These are phyloP conservation scores for Passalora sequoiae DNA, from an alignment of 2,329 filamentous ascomycete genomes.

Conservation along the genomic window DNA sequence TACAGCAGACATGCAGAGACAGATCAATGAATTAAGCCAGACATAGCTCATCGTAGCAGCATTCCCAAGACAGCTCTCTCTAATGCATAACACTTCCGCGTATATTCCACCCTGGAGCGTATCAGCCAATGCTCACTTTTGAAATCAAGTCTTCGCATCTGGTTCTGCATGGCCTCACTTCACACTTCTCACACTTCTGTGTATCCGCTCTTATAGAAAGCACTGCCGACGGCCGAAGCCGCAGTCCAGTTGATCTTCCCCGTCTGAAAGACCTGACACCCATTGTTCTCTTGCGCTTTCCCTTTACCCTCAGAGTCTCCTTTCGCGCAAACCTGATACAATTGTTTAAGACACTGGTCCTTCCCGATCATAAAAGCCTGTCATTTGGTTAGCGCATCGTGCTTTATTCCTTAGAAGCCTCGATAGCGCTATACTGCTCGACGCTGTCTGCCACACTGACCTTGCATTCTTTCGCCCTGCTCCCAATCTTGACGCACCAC, in stretches of 20 bases:
- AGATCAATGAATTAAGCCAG: too few species aligned
- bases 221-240: background rate
- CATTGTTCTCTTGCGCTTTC: background rate
- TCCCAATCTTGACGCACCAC: slow-evolving; percentile 1
- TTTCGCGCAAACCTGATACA: background rate
- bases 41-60: too few species aligned
- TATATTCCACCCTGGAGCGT: too few species aligned
- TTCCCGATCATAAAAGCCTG: background rate
- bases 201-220: background rate
- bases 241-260: background rate
- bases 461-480: background rate
- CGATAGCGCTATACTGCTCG: too few species aligned
- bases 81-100: too few species aligned
- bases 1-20: too few species aligned
- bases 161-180: too few species aligned
- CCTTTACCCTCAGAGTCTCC: background rate
- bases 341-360: background rate
- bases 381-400: background rate
- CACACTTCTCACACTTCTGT: background rate
- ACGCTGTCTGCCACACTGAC: too few species aligned
- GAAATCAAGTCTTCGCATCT: too few species aligned
- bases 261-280: background rate
- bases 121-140: too few species aligned
- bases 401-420: too few species aligned
- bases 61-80: too few species aligned